Percentiles rank a stretch among this genome's conserved stretches.
phyloP scores from a whole-genome alignment of 345 rosid genomes.

The Aethionema arabicum region DNA sequence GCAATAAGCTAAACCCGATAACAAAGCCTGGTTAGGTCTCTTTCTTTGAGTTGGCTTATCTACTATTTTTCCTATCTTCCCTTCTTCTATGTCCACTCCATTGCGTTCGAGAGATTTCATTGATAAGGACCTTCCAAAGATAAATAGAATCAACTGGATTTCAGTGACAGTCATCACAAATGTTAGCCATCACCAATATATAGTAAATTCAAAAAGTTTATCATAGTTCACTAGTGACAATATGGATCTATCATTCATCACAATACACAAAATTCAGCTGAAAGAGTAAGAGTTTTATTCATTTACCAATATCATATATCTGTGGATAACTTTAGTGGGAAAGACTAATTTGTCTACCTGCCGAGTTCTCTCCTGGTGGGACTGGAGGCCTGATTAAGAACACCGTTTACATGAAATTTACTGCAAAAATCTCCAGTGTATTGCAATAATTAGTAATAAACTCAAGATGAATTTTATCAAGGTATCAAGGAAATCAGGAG shows the following conservation, averaged over 20 bases:
- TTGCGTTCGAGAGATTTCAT: conserved; percentile 61
- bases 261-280: neutral
- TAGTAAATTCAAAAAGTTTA: neutral
- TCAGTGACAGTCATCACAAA: conserved; percentile 2
- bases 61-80: conserved; percentile 57
- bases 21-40: conserved; percentile 74
- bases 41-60: conserved; percentile 52
- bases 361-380: neutral
- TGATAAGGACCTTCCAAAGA: conserved; percentile 45
- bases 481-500: neutral
- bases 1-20: conserved; percentile 91
- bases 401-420: conserved; percentile 6
- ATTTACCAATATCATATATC: conserved; percentile 5
- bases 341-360: conserved; percentile 7
- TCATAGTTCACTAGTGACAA: neutral
- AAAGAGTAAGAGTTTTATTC: neutral
- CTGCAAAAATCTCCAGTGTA: conserved; percentile 9
- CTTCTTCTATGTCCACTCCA: conserved; percentile 81
- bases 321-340: neutral
- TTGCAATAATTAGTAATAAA: neutral
- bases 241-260: neutral
- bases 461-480: conserved; percentile 3
- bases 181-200: neutral
- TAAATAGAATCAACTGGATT: neutral
- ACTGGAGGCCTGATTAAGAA: conserved; percentile 2